Evolutionary conservation across 2,329 filamentous ascomycete genomes (phyloP).

Genomic region (Lachnellula occidentalis): DNA sequence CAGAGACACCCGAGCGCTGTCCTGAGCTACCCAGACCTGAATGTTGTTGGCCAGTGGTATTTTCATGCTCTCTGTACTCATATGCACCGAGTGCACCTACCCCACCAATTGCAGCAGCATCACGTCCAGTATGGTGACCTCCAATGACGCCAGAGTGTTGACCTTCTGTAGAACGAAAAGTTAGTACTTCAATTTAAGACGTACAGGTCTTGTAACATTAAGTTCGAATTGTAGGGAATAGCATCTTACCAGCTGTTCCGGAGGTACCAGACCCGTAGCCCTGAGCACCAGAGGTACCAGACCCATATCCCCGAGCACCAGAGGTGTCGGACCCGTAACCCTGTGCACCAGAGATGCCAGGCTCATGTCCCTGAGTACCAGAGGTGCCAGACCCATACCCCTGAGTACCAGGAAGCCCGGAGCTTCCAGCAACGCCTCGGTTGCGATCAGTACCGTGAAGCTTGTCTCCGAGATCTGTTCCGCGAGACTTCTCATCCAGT

Average conservation of each 20-base stretch:
- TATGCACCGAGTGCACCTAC: not conserved
- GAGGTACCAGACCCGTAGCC: not conserved
- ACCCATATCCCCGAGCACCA: slow-evolving; percentile 4
- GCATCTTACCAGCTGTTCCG: not conserved
- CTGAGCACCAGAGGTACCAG: too few species aligned
- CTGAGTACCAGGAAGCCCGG: slow-evolving; percentile 8
- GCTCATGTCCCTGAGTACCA: too few species aligned
- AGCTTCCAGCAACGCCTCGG: slow-evolving; percentile 15
- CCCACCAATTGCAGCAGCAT: not conserved
- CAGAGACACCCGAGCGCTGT: not conserved
- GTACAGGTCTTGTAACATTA: too few species aligned
- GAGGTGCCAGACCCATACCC: slow-evolving; percentile 3
- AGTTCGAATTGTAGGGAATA: too few species aligned
- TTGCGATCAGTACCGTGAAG: slow-evolving; percentile 21
- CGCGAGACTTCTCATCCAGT: slow-evolving; percentile 11
- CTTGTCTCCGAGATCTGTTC: slow-evolving; percentile 19
- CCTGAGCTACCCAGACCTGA: not conserved
- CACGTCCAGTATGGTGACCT: not conserved
- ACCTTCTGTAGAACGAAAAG: not conserved
- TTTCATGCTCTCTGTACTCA: not conserved
- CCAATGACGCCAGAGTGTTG: not conserved
- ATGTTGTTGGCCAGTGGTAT: slow-evolving; percentile 2
- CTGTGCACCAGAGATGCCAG: slow-evolving; percentile 2
- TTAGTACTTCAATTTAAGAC: too few species aligned
- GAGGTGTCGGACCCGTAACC: slow-evolving; percentile 7